A percentile compares a stretch with the other conserved stretches of the same genome.
phyloP scores from a whole-genome alignment of 768 basidiomycete species.

The Agrocybe pediades region DNA sequence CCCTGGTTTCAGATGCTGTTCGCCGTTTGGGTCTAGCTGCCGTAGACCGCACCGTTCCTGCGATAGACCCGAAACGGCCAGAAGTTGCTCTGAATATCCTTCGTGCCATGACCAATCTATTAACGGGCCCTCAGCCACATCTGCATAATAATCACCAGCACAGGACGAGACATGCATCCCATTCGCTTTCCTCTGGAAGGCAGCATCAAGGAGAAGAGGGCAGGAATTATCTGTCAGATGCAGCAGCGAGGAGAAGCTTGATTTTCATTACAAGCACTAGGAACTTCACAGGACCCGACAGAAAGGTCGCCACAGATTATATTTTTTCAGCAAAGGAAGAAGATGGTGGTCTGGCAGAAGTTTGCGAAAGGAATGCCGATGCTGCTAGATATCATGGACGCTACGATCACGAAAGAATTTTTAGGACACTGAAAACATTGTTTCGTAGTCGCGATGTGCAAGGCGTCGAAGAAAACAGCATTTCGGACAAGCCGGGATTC shows the following conservation, averaged over 20 bases:
- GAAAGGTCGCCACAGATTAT: constrained; percentile 65
- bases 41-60: constrained; percentile 48
- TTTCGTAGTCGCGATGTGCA: constrained; percentile 31
- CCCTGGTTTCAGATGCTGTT: constrained; percentile 73
- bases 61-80: constrained; percentile 39
- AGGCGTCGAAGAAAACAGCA: constrained; percentile 11
- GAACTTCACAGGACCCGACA: constrained; percentile 52
- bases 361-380: constrained; percentile 62
- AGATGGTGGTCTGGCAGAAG: constrained; percentile 29
- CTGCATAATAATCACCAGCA: constrained; percentile 30
- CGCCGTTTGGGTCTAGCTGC: constrained; percentile 64
- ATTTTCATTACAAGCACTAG: constrained; percentile 59
- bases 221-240: constrained; percentile 37
- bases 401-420: constrained; percentile 71
- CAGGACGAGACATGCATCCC: background rate
- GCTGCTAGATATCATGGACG: constrained; percentile 62
- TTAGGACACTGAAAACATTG: constrained; percentile 54
- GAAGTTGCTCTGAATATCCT: constrained; percentile 61
- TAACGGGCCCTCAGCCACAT: constrained; percentile 58
- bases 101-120: constrained; percentile 78
- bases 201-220: constrained; percentile 40
- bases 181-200: constrained; percentile 29
- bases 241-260: constrained; percentile 54
- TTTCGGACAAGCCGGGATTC: constrained; percentile 11
- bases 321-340: constrained; percentile 40